These are phyloP conservation scores for Volvariella volvacea DNA, from an alignment of 1,284 basidiomycete species.

Conservation along the genomic window DNA sequence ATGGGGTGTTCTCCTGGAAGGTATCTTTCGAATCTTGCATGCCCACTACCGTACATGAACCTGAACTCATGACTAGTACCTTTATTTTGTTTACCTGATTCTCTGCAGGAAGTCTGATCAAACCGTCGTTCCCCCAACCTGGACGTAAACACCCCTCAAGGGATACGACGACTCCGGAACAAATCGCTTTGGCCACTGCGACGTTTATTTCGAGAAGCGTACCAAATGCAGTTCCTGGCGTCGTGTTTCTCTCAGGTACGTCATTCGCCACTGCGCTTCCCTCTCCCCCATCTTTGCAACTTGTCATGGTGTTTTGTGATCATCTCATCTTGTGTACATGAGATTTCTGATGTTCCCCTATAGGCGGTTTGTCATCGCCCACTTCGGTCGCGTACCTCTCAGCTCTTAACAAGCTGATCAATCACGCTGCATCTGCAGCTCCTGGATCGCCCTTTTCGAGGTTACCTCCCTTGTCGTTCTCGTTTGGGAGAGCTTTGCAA, in stretches of 20 bases:
- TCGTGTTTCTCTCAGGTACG: slow-evolving; percentile 44
- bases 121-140: slow-evolving; percentile 47
- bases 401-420: slow-evolving; percentile 29
- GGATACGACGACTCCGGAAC: slow-evolving; percentile 27
- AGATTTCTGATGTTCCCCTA: slow-evolving; percentile 3
- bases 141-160: slow-evolving; percentile 35
- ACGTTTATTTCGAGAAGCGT: slow-evolving; percentile 40
- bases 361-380: slow-evolving; percentile 33
- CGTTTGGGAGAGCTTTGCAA: slow-evolving; percentile 44
- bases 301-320: no score
- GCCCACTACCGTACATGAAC: slow-evolving; percentile 2
- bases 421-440: slow-evolving; percentile 15
- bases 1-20: slow-evolving; percentile 45
- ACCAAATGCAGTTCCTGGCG: slow-evolving; percentile 39
- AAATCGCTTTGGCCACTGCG: slow-evolving; percentile 40
- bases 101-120: slow-evolving; percentile 42
- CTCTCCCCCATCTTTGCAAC: no score
- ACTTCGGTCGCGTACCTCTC: slow-evolving; percentile 32
- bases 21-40: slow-evolving; percentile 17
- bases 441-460: slow-evolving; percentile 25
- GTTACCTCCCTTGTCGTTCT: slow-evolving; percentile 39
- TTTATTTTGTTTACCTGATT: no score
- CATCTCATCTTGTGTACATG: no score
- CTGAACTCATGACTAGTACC: not conserved
- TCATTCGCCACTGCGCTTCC: no score